These are phyloP conservation scores for Lagenidium sp. DNA, from an alignment of 352 stramenopile genomes.

Conservation along the genomic window DNA sequence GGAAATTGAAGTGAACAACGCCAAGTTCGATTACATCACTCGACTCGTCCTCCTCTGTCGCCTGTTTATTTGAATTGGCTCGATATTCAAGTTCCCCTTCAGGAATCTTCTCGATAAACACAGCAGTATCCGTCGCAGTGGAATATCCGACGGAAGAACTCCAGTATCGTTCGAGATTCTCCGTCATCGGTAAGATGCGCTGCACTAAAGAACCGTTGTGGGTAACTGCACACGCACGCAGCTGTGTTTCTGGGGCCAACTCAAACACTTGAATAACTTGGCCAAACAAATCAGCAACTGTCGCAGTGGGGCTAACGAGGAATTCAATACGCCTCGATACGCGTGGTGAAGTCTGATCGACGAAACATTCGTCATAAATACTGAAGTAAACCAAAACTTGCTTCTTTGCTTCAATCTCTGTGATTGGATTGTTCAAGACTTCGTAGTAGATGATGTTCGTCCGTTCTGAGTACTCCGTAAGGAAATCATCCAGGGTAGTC, in stretches of 20 bases:
- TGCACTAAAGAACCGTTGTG: slow-evolving; percentile 49
- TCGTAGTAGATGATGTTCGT: slow-evolving; percentile 71
- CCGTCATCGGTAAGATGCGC: slow-evolving; percentile 25
- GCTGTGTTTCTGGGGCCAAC: slow-evolving; percentile 18
- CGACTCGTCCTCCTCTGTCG: slow-evolving; percentile 7
- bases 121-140: slow-evolving; percentile 21
- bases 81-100: slow-evolving; percentile 15
- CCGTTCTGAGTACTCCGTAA: slow-evolving; percentile 65
- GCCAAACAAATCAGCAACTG: slow-evolving; percentile 34
- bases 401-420: slow-evolving; percentile 81
- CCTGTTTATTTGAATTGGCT: slow-evolving; percentile 32
- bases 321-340: slow-evolving; percentile 41
- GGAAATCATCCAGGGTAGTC: slow-evolving; percentile 61
- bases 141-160: slow-evolving; percentile 13
- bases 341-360: slow-evolving; percentile 21
- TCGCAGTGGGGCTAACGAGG: slow-evolving; percentile 44
- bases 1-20: slow-evolving; percentile 73
- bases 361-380: slow-evolving; percentile 68
- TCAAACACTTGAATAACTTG: slow-evolving; percentile 38
- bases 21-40: slow-evolving; percentile 31
- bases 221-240: slow-evolving; percentile 58
- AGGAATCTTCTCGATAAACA: slow-evolving; percentile 54
- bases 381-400: slow-evolving; percentile 67
- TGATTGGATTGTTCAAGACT: slow-evolving; percentile 62
- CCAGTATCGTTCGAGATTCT: slow-evolving; percentile 44